Evolutionary conservation across 2,329 filamentous ascomycete species (phyloP).

Genomic region (Magnaporthiopsis incrustans): DNA sequence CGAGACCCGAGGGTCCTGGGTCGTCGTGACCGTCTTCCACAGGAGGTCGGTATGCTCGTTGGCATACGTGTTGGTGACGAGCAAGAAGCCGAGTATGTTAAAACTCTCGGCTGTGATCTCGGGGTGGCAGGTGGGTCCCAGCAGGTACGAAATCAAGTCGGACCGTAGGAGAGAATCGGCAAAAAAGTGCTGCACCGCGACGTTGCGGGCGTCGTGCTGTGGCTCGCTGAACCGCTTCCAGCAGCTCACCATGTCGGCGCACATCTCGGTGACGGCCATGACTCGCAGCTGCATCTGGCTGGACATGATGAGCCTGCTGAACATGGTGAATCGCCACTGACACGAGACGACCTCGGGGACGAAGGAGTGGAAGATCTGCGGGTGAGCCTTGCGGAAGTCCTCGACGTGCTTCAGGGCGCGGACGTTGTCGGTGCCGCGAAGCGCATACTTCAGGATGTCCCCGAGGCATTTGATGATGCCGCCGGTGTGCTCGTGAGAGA

Average conservation of each 20-base stretch:
- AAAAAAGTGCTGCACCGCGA: conserved; percentile 55
- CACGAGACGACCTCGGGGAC: conserved; percentile 44
- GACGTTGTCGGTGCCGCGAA: conserved; percentile 27
- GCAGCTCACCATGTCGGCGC: conserved; percentile 57
- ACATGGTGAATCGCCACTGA: conserved; percentile 62
- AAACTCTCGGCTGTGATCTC: conserved; percentile 75
- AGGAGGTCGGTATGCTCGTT: conserved; percentile 67
- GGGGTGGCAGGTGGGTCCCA: conserved; percentile 85
- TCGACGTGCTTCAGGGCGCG: conserved; percentile 26
- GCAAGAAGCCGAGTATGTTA: conserved; percentile 81
- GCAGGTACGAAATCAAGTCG: conserved; percentile 74
- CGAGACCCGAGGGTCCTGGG: conserved; percentile 77
- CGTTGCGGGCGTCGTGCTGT: conserved; percentile 26
- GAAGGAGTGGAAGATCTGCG: conserved; percentile 28
- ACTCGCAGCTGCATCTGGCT: conserved; percentile 88
- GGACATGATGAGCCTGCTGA: conserved; percentile 68
- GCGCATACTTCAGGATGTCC: conserved; percentile 32
- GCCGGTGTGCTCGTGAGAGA: conserved; percentile 37
- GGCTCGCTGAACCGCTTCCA: conserved; percentile 51
- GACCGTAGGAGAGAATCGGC: conserved; percentile 61
- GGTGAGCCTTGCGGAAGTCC: conserved; percentile 24
- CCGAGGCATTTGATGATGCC: conserved; percentile 32
- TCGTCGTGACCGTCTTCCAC: conserved; percentile 75
- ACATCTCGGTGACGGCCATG: conserved; percentile 67
- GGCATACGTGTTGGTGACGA: conserved; percentile 69